Percentiles rank a stretch among this genome's conserved stretches.
Conservation (phyloP, 2,329 filamentous ascomycete species). For the Lachnellula cervina region DNA sequence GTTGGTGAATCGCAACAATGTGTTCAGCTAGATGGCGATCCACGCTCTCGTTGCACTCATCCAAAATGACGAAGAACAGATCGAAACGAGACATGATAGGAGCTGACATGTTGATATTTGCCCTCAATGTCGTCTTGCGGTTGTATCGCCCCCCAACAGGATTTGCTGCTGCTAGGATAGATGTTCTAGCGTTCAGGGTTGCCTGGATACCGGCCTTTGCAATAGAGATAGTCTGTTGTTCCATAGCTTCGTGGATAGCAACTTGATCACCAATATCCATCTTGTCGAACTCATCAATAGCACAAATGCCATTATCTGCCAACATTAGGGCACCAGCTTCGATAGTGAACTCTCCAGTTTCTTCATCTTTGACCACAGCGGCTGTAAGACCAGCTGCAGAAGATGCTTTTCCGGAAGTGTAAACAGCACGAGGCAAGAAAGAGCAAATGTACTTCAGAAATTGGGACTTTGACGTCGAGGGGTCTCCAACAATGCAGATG, state of each 20-base stretch:
- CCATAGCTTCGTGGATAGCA: slow-evolving; percentile 99
- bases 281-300: slow-evolving; percentile 99
- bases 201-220: slow-evolving; percentile 98
- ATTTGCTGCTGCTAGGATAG: slow-evolving; percentile 92
- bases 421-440: slow-evolving; percentile 92
- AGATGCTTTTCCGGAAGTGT: slow-evolving; percentile 95
- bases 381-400: slow-evolving; percentile 96
- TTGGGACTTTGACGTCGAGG: slow-evolving; percentile 94
- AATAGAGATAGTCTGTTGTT: slow-evolving; percentile 99
- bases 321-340: slow-evolving; percentile 97
- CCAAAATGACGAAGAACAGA: slow-evolving; percentile 94
- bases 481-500: slow-evolving; percentile 96
- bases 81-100: slow-evolving; percentile 99
- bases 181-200: slow-evolving; percentile 91
- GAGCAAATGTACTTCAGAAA: slow-evolving; percentile 98
- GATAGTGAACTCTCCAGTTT: slow-evolving; percentile 98
- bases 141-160: slow-evolving; percentile 96
- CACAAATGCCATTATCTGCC: slow-evolving; percentile 93
- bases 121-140: slow-evolving; percentile 84
- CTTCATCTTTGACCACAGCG: slow-evolving; percentile 94
- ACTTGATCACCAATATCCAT: slow-evolving; percentile 98
- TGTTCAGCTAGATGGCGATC: slow-evolving; percentile 90
- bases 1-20: slow-evolving; percentile 89
- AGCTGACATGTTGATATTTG: slow-evolving; percentile 97
- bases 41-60: slow-evolving; percentile 89